Evolutionary conservation across 805 yeast species (phyloP).

Genomic region (Metschnikowia peoriensis): DNA sequence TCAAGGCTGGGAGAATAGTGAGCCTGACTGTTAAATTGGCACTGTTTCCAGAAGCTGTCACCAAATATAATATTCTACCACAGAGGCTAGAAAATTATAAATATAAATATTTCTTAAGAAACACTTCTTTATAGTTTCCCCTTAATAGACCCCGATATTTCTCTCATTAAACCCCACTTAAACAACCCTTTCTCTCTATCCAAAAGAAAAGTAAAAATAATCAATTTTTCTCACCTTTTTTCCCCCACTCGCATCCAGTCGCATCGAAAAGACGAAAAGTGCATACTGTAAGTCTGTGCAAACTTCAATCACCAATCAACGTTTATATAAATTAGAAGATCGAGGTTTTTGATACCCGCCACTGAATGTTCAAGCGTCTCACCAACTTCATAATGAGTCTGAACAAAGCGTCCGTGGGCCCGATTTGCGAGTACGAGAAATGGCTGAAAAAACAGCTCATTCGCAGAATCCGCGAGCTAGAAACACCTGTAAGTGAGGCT

Average conservation of each 20-base stretch:
- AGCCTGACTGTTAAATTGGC: too few species aligned
- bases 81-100: too few species aligned
- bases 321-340: too few species aligned
- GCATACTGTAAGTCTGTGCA: neutral
- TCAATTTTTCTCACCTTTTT: neutral
- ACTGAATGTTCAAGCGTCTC: slow-evolving; percentile 28
- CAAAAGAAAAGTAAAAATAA: too few species aligned
- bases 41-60: too few species aligned
- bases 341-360: neutral
- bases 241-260: neutral
- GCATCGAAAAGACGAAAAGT: neutral
- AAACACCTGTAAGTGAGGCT: slow-evolving; percentile 21
- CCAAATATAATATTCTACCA: too few species aligned
- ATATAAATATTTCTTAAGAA: too few species aligned
- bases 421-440: slow-evolving; percentile 40
- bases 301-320: neutral
- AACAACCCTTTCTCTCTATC: too few species aligned
- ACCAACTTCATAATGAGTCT: slow-evolving; percentile 20
- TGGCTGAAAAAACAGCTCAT: slow-evolving; percentile 73
- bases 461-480: slow-evolving; percentile 54
- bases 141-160: too few species aligned
- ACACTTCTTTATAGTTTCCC: too few species aligned
- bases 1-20: too few species aligned
- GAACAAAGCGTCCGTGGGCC: slow-evolving; percentile 13
- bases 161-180: too few species aligned